Conservation (phyloP, 2,329 filamentous ascomycete species). For the Zasmidium angulare region DNA sequence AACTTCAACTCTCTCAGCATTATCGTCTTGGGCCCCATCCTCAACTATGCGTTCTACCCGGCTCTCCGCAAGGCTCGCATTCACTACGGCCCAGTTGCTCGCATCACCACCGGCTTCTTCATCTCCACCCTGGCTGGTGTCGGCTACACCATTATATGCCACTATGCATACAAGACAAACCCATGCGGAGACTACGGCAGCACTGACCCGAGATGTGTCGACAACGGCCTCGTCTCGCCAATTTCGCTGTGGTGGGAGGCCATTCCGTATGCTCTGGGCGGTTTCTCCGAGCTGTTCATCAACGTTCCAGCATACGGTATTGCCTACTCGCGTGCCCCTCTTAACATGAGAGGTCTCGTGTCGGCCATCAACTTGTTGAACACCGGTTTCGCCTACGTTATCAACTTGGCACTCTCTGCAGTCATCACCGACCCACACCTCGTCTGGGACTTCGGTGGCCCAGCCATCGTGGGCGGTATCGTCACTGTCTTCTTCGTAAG, state of each 20-base stretch:
- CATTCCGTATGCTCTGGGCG: conserved; percentile 38
- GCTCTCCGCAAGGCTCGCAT: conserved; percentile 42
- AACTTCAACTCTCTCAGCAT: conserved; percentile 49
- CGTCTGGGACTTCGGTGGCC: conserved; percentile 51
- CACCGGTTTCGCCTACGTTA: conserved; percentile 40
- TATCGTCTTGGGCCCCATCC: conserved; percentile 44
- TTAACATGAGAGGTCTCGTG: conserved; percentile 45
- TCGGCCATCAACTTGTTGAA: conserved; percentile 45
- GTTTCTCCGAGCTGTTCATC: conserved; percentile 43
- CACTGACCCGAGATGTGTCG: conserved; percentile 34
- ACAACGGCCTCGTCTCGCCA: conserved; percentile 35
- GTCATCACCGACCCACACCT: conserved; percentile 49
- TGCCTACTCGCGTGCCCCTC: conserved; percentile 45
- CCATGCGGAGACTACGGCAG: conserved; percentile 45
- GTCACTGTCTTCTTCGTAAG: conserved; percentile 48
- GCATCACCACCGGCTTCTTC: conserved; percentile 48
- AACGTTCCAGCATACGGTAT: conserved; percentile 48
- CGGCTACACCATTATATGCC: conserved; percentile 42
- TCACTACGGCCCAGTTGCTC: conserved; percentile 50
- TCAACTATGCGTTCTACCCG: conserved; percentile 47
- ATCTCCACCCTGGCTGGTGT: conserved; percentile 50
- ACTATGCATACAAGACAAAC: conserved; percentile 47
- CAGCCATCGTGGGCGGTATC: conserved; percentile 49
- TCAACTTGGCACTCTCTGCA: conserved; percentile 40
- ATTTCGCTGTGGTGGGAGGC: conserved; percentile 47